Evolutionary conservation across 257 asterid genomes (phyloP).

Genomic region (Fraxinus cuspidata): DNA sequence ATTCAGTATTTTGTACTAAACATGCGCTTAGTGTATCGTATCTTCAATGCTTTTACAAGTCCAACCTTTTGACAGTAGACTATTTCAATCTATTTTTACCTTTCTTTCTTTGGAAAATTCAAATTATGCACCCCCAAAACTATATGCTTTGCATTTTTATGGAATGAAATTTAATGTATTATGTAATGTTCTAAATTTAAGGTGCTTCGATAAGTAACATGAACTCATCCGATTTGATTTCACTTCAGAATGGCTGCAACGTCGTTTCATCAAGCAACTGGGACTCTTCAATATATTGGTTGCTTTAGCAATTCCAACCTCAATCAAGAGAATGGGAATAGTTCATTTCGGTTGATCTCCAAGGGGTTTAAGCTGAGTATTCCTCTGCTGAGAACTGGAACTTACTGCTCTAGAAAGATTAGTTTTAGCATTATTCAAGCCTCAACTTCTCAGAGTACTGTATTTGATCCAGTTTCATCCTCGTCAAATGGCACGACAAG

Average conservation of each 20-base stretch:
- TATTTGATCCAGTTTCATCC: slow-evolving; percentile 53
- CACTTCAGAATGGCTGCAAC: slow-evolving; percentile 65
- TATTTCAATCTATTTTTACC: neutral
- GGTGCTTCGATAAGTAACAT: neutral
- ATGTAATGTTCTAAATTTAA: neutral
- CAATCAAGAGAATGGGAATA: neutral
- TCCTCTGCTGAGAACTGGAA: slow-evolving; percentile 37
- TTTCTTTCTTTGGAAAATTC: neutral
- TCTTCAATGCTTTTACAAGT: neutral
- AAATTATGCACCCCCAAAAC: neutral
- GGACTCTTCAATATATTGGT: slow-evolving; percentile 50
- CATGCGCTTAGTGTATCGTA: no score
- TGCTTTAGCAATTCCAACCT: slow-evolving; percentile 25
- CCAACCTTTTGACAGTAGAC: neutral
- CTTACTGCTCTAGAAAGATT: slow-evolving; percentile 44
- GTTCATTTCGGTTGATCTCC: neutral
- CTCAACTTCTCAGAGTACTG: slow-evolving; percentile 52
- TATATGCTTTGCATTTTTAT: neutral
- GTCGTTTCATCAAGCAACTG: slow-evolving; percentile 57
- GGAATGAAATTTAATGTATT: neutral
- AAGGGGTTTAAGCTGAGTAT: slow-evolving; percentile 29
- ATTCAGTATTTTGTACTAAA: no score
- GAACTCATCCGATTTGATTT: slow-evolving; percentile 21
- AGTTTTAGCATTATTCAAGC: slow-evolving; percentile 50
- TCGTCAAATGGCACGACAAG: slow-evolving; percentile 48